These are phyloP conservation scores for Talaromyces proteolyticus DNA, from an alignment of 495 filamentous ascomycete genomes.

Conservation along the genomic window DNA sequence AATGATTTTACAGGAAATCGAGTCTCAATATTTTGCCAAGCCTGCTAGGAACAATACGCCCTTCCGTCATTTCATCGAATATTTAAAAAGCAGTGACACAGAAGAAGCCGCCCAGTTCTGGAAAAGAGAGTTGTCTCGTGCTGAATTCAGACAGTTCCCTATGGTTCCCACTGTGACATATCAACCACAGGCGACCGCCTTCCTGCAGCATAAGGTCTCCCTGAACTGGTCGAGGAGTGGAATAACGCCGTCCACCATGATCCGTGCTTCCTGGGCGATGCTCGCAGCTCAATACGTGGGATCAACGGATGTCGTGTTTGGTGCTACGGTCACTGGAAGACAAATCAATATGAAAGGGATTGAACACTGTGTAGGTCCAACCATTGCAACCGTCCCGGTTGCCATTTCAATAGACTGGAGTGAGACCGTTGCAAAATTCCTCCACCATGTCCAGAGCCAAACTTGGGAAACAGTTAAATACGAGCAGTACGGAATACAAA, in stretches of 20 bases:
- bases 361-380: constrained; percentile 31
- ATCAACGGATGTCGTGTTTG: constrained; percentile 27
- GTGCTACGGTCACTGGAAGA: constrained; percentile 25
- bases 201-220: neutral
- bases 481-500: constrained; percentile 31
- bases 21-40: too few species aligned
- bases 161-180: constrained; percentile 37
- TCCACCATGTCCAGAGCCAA: constrained; percentile 18
- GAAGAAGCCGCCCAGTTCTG: constrained; percentile 15
- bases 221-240: too few species aligned
- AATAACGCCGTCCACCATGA: constrained; percentile 17
- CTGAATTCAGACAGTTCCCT: constrained; percentile 39
- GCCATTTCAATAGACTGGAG: neutral
- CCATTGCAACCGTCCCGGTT: constrained; percentile 34
- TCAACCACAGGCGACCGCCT: neutral
- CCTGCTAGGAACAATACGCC: constrained; percentile 1
- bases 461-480: constrained; percentile 20
- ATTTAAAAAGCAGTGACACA: neutral
- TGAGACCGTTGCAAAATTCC: neutral
- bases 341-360: constrained; percentile 25
- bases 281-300: constrained; percentile 19
- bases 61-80: neutral
- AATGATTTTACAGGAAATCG: too few species aligned
- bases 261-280: constrained; percentile 31
- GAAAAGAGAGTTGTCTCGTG: constrained; percentile 27